Evolutionary conservation across 2,329 filamentous ascomycete genomes (phyloP).

Genomic region (Juglanconis juglandina): DNA sequence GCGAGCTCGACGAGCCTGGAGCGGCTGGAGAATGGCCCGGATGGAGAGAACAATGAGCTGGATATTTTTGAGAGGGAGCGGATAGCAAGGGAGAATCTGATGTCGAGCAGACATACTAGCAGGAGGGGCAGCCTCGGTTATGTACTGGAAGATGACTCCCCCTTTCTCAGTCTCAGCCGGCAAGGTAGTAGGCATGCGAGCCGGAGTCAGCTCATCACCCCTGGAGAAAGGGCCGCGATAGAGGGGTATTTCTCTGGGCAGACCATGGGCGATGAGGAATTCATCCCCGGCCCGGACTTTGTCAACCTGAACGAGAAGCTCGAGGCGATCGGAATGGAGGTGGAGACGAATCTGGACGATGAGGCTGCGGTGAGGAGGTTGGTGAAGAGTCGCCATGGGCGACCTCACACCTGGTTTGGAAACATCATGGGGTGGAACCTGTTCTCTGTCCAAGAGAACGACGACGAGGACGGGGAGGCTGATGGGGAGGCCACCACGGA

Average conservation of each 20-base stretch:
- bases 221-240: conserved; percentile 35
- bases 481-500: conserved; percentile 24
- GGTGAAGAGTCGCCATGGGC: conserved; percentile 47
- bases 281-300: conserved; percentile 55
- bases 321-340: conserved; percentile 48
- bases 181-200: conserved; percentile 42
- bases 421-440: conserved; percentile 57
- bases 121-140: conserved; percentile 43
- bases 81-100: conserved; percentile 33
- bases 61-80: conserved; percentile 29
- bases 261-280: conserved; percentile 30
- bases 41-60: conserved; percentile 33
- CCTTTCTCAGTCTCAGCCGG: conserved; percentile 47
- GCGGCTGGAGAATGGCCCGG: conserved; percentile 45
- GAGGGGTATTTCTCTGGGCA: conserved; percentile 35
- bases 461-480: conserved; percentile 38
- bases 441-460: conserved; percentile 60
- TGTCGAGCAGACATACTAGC: conserved; percentile 43
- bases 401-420: conserved; percentile 57
- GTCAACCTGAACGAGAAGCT: conserved; percentile 59
- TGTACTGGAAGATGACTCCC: conserved; percentile 32
- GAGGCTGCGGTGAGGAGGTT: conserved; percentile 57
- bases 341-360: conserved; percentile 49
- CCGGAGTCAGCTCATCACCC: conserved; percentile 43
- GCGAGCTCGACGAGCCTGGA: conserved; percentile 62